Conservation (phyloP, 352 stramenopile species). For the Globisporangium acanthophoron region DNA sequence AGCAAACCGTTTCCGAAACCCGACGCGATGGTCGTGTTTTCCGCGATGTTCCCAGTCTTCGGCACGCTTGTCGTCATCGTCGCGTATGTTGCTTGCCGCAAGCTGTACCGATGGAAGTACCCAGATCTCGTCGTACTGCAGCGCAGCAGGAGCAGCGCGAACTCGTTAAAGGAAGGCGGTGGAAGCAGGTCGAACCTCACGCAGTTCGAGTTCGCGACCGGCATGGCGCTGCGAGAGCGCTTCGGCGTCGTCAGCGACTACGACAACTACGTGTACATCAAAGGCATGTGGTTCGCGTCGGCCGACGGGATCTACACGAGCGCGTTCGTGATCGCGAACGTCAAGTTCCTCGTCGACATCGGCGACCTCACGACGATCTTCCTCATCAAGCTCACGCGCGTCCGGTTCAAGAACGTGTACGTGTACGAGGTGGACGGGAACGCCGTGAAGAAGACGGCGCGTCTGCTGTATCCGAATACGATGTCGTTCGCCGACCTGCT, state of each 20-base stretch:
- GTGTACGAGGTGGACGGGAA: slow-evolving; percentile 6
- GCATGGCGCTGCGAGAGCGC: slow-evolving; percentile 2
- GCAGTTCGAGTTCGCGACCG: slow-evolving; percentile 9
- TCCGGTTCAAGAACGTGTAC: slow-evolving; percentile 7
- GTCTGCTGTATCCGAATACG: slow-evolving; percentile 4
- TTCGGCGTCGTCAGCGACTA: slow-evolving; percentile 11
- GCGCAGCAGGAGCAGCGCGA: no score
- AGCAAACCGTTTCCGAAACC: background rate
- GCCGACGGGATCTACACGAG: slow-evolving; percentile 23
- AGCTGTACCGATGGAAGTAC: slow-evolving; percentile 2
- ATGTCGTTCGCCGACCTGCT: slow-evolving; percentile 1
- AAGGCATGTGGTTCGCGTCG: slow-evolving; percentile 16
- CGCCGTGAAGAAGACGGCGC: slow-evolving; percentile 6
- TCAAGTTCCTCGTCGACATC: slow-evolving; percentile 23
- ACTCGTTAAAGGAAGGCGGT: slow-evolving; percentile 4
- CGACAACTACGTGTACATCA: slow-evolving; percentile 11
- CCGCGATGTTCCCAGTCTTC: slow-evolving; percentile 3
- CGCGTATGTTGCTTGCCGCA: background rate
- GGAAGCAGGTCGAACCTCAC: background rate
- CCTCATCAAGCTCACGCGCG: slow-evolving; percentile 3
- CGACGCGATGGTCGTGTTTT: background rate
- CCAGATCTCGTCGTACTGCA: background rate
- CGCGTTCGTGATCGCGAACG: slow-evolving; percentile 33
- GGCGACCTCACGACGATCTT: background rate
- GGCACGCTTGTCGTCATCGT: slow-evolving; percentile 5